These are phyloP conservation scores for Paramecium tetraurelia DNA, from an alignment of 73 alveolate genomes.

Conservation along the genomic window DNA sequence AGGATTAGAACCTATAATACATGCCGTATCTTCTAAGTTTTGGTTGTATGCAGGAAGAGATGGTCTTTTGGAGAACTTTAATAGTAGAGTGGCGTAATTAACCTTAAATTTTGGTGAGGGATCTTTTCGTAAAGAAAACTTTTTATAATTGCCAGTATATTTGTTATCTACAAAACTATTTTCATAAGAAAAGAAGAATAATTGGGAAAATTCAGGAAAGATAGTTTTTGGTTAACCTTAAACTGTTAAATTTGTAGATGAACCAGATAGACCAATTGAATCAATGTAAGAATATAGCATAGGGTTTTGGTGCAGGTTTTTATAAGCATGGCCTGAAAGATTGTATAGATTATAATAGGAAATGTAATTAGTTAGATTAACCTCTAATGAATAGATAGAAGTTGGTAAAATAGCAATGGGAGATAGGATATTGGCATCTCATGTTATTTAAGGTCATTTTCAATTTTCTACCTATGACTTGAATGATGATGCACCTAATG, in stretches of 20 bases:
- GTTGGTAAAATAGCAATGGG: constrained; percentile 33
- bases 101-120: constrained; percentile 2
- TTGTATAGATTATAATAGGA: background rate
- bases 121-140: background rate
- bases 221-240: background rate
- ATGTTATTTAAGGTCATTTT: background rate
- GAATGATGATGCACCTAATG: constrained; percentile 48
- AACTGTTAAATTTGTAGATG: background rate
- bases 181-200: background rate
- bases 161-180: background rate
- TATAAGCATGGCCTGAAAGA: constrained; percentile 1
- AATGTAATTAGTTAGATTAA: constrained; percentile 20
- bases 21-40: background rate
- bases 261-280: constrained; percentile 25
- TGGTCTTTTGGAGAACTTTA: background rate
- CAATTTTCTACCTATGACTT: constrained; percentile 33
- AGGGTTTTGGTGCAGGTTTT: constrained; percentile 38
- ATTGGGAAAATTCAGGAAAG: background rate
- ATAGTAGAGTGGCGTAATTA: constrained; percentile 16
- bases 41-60: background rate
- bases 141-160: background rate
- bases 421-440: constrained; percentile 28
- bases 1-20: constrained; percentile 22
- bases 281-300: background rate
- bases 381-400: background rate